Evolutionary conservation across 768 basidiomycete species (phyloP).

Genomic region (Russula vinacea): DNA sequence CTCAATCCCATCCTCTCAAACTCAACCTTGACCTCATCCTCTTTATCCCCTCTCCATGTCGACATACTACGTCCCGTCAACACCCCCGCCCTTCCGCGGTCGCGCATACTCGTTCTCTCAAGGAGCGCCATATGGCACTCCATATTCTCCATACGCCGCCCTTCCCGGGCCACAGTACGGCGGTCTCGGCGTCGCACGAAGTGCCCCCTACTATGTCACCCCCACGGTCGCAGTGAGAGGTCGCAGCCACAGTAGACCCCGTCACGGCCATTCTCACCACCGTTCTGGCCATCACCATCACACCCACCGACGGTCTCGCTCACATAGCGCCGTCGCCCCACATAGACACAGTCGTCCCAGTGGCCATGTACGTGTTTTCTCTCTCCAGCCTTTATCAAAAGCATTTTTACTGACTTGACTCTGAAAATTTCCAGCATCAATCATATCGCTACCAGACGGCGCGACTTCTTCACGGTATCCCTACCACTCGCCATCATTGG

Average conservation of each 20-base stretch:
- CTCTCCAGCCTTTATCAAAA: too few relatives aligned
- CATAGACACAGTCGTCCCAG: conserved; percentile 21
- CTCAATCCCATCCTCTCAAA: neutral
- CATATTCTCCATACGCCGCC: conserved; percentile 29
- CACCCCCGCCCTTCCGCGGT: conserved; percentile 28
- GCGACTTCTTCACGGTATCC: conserved; percentile 3
- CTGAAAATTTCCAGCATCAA: neutral
- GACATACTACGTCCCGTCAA: conserved; percentile 34
- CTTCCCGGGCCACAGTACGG: conserved; percentile 21
- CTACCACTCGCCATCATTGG: conserved; percentile 32
- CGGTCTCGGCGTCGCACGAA: conserved; percentile 3
- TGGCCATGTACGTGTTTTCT: conserved; percentile 23
- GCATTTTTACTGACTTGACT: neutral
- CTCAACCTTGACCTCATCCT: conserved; percentile 1
- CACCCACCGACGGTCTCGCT: conserved; percentile 11
- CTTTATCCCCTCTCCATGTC: neutral
- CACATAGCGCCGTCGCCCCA: conserved; percentile 16
- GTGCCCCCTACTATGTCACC: conserved; percentile 25
- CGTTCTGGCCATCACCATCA: conserved; percentile 13
- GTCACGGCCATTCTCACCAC: conserved; percentile 24
- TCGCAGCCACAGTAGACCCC: conserved; percentile 30
- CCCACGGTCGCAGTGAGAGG: conserved; percentile 28
- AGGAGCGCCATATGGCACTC: conserved; percentile 26
- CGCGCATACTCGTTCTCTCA: conserved; percentile 31
- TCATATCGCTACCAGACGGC: conserved; percentile 24